Evolutionary conservation across 345 rosid genomes (phyloP), one percentile per base, ranked within the genome.

Genomic region (Populus pruinosa): DNA sequence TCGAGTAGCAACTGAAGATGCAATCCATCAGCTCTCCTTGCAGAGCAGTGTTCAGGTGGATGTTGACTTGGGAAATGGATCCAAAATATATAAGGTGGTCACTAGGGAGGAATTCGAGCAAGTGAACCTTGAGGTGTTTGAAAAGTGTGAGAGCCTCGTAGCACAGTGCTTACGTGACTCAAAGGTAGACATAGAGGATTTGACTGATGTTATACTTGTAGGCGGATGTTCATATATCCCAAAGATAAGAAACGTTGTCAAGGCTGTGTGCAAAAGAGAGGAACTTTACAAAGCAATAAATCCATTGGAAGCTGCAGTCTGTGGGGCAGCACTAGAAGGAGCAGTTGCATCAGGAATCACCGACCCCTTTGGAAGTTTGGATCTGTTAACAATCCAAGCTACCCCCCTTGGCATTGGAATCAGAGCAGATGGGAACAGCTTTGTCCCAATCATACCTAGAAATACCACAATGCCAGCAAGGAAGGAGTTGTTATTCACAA

Each of bases 201-300:
- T 95, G 56, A 80, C 71, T 2, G 97, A 95, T 79, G 83, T 91
- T 63, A 91, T 95, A 63, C 84, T 93, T 12, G 94, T 95, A 9
- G 99, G 99, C 36, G 99, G 99, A 12, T 91, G 98, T 78, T 91
- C 94, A 5, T 85, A 78, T 77, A 89, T 93, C 5, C 93, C 98
- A 0, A 89, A 83, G 72, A 68, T 95, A 65, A 84, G 86, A 81
- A 77, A 81, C 36, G 77, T 91, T 36, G 72, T 91, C 39, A 83
- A 64, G 85, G 70, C 49, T 41, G 67, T 88, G 18, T 90, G 96
- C 78, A 88, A 79, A 80, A 89, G 78, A 64, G 85, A 84, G 6
- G 96, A 90, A 77, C 72, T 90, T 67, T 95, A 91, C 80, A 23
- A 74, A 61, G 89, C 76, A 7, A 70, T 95, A 83, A 86, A 89